Conservation (phyloP, 371 early-diverging fungal genomes). For the Mitosporidium daphniae region DNA sequence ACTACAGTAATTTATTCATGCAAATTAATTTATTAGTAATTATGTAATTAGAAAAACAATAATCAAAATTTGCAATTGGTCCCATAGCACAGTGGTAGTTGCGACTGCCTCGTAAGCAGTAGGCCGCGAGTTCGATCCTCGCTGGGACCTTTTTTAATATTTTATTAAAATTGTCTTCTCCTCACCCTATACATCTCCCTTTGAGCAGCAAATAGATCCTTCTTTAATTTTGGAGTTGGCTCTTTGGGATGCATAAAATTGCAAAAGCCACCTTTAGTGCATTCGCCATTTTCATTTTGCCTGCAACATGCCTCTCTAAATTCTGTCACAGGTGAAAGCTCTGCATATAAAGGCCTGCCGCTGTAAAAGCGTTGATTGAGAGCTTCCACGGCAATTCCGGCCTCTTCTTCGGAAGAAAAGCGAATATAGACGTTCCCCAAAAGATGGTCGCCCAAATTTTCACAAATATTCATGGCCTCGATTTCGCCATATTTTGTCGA, state of each 20-base stretch:
- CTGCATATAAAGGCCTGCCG: constrained; percentile 63
- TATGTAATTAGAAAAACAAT: too few relatives aligned
- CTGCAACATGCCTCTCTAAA: constrained; percentile 86
- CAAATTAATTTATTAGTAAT: too few relatives aligned
- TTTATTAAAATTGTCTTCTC: not conserved
- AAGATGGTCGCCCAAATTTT: constrained; percentile 86
- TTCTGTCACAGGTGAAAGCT: constrained; percentile 72
- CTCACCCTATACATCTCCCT: constrained; percentile 1
- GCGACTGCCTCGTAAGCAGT: too few relatives aligned
- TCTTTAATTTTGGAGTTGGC: constrained; percentile 1
- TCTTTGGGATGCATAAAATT: constrained; percentile 87
- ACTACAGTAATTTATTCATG: too few relatives aligned
- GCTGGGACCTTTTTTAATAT: too few relatives aligned
- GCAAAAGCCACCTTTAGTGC: constrained; percentile 77
- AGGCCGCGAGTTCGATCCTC: too few relatives aligned
- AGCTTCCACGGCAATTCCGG: constrained; percentile 44
- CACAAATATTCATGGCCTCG: constrained; percentile 71
- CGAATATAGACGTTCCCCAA: constrained; percentile 60
- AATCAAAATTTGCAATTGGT: too few relatives aligned
- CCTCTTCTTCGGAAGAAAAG: constrained; percentile 53
- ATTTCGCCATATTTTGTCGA: constrained; percentile 67
- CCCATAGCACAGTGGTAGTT: too few relatives aligned
- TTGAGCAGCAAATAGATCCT: constrained; percentile 3
- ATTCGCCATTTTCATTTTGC: constrained; percentile 62
- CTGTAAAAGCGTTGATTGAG: constrained; percentile 68